Evolutionary conservation across 768 basidiomycete genomes (phyloP).

Genomic region (Jaapia argillacea): DNA sequence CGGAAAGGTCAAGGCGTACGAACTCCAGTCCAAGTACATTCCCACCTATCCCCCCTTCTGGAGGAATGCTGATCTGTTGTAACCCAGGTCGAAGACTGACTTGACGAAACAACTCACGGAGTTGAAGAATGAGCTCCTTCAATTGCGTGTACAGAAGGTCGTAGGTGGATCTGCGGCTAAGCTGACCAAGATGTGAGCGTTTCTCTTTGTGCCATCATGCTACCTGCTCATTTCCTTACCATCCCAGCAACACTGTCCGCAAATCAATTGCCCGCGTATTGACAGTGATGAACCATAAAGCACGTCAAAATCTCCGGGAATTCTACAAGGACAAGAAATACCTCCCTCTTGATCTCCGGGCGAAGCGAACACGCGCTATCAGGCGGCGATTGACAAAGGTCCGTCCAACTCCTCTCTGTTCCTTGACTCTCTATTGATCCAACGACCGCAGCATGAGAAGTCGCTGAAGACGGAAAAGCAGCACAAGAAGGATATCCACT

Average conservation of each 20-base stretch:
- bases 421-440: slow-evolving; percentile 3
- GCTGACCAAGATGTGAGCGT: slow-evolving; percentile 90
- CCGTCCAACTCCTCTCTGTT: slow-evolving; percentile 14
- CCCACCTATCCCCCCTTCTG: not conserved
- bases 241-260: slow-evolving; percentile 82
- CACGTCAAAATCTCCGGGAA: slow-evolving; percentile 92
- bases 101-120: slow-evolving; percentile 88
- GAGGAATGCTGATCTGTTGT: not conserved
- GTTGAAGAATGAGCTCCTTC: slow-evolving; percentile 90
- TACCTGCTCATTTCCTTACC: slow-evolving; percentile 1
- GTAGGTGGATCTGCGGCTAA: slow-evolving; percentile 92
- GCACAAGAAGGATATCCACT: slow-evolving; percentile 90
- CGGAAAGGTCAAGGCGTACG: slow-evolving; percentile 92
- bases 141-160: slow-evolving; percentile 95
- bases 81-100: slow-evolving; percentile 85
- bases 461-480: slow-evolving; percentile 87
- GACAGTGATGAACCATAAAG: slow-evolving; percentile 98
- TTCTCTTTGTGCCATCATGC: not conserved
- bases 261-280: slow-evolving; percentile 97
- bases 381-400: slow-evolving; percentile 90
- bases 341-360: slow-evolving; percentile 92
- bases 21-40: slow-evolving; percentile 89
- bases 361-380: slow-evolving; percentile 98
- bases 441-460: slow-evolving; percentile 59
- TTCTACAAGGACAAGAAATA: slow-evolving; percentile 98